Evolutionary conservation across 306 rosid species (phyloP).

Genomic region (Prunus mume): DNA sequence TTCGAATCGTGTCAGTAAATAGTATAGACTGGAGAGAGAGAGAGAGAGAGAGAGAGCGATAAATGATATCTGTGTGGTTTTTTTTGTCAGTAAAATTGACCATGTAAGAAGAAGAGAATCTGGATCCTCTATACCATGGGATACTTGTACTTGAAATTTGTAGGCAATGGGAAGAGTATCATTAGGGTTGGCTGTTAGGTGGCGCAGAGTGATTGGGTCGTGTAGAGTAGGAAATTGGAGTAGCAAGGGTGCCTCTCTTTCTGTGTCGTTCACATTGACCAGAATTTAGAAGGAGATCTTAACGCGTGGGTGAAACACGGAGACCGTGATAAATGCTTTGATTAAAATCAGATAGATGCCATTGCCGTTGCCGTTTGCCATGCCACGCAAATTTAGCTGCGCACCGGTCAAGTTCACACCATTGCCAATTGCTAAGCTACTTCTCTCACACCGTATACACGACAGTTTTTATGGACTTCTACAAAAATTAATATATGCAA

Average conservation of each 20-base stretch:
- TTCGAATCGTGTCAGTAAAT: conserved; percentile 18
- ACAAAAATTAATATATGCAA: too few relatives aligned
- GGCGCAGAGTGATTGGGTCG: background rate
- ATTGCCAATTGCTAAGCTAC: too few relatives aligned
- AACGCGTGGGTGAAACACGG: conserved; percentile 17
- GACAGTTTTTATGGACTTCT: too few relatives aligned
- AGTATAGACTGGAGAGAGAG: background rate
- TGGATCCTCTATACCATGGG: background rate
- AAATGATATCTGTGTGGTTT: background rate
- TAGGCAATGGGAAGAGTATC: background rate
- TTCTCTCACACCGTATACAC: too few relatives aligned
- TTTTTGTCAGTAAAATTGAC: conserved; percentile 17
- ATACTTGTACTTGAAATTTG: background rate
- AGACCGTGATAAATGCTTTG: background rate
- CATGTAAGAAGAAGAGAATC: background rate
- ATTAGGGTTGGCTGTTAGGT: background rate
- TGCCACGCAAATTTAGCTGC: background rate
- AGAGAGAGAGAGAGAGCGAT: background rate
- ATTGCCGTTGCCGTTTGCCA: background rate
- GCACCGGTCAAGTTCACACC: background rate
- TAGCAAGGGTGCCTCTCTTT: background rate
- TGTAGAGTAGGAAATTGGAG: background rate
- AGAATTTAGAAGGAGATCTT: background rate
- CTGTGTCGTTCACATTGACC: background rate
- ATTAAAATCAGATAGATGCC: background rate